Evolutionary conservation across 768 basidiomycete species (phyloP).

Genomic region (Hemileccinum rubropunctum): DNA sequence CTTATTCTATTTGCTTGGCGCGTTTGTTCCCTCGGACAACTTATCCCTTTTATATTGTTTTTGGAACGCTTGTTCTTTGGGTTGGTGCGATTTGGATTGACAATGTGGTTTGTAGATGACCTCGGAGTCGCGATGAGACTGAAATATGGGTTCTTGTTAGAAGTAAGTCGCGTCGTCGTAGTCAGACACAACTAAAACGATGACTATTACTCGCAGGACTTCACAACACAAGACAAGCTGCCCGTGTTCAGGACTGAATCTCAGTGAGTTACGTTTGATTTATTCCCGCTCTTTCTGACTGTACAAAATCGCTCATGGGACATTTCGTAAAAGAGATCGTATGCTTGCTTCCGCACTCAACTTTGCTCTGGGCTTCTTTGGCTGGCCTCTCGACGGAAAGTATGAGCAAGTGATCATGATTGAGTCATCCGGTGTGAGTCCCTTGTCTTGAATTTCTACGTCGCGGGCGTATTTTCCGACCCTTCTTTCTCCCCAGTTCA

Average conservation of each 20-base stretch:
- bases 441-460: constrained; percentile 12
- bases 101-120: constrained; percentile 40
- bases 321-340: constrained; percentile 51
- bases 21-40: not conserved
- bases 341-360: constrained; percentile 65
- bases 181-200: constrained; percentile 2
- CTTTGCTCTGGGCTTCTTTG: constrained; percentile 75
- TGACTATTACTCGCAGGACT: constrained; percentile 45
- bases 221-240: constrained; percentile 54
- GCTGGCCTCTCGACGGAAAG: constrained; percentile 66
- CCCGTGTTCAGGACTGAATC: constrained; percentile 82
- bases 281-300: not conserved
- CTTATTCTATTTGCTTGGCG: too few species aligned
- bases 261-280: constrained; percentile 42
- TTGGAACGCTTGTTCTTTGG: not conserved
- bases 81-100: constrained; percentile 1
- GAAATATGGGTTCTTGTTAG: constrained; percentile 76
- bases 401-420: constrained; percentile 79
- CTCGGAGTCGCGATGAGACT: constrained; percentile 69
- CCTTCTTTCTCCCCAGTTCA: constrained; percentile 44
- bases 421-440: constrained; percentile 55
- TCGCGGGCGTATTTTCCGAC: not conserved
- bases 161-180: constrained; percentile 33
- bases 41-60: not conserved
- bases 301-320: not conserved